These are phyloP conservation scores for Komagataella phaffii DNA, from an alignment of 805 yeast species.

Conservation along the genomic window DNA sequence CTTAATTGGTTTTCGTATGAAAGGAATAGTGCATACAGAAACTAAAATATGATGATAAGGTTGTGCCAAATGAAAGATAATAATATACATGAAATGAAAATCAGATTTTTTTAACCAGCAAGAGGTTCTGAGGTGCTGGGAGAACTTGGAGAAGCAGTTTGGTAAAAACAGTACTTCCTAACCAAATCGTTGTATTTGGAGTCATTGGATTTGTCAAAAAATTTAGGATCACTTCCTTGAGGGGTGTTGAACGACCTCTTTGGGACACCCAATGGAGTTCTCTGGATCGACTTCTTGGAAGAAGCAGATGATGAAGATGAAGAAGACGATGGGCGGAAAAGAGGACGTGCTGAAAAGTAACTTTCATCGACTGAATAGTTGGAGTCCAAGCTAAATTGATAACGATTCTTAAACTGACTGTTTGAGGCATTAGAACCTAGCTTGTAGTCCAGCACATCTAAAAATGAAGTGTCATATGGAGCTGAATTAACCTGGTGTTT, in stretches of 20 bases:
- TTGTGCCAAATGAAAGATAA: not conserved
- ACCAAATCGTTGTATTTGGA: not conserved
- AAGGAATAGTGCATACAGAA: not conserved
- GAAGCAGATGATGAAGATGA: slow-evolving; percentile 3
- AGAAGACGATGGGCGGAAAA: slow-evolving; percentile 3
- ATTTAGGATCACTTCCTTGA: not conserved
- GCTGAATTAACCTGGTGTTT: slow-evolving; percentile 1
- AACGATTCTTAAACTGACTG: not conserved
- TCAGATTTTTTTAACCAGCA: not conserved
- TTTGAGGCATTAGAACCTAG: slow-evolving; percentile 1
- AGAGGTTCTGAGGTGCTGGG: not conserved
- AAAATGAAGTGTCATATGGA: not conserved
- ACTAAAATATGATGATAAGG: not conserved
- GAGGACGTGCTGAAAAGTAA: slow-evolving; percentile 2
- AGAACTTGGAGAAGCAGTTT: not conserved
- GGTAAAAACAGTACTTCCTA: not conserved
- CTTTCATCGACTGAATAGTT: slow-evolving; percentile 15
- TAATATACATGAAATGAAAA: not conserved
- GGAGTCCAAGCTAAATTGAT: slow-evolving; percentile 13
- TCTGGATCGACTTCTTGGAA: not conserved
- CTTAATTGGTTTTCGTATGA: not conserved
- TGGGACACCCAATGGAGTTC: not conserved
- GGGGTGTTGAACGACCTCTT: not conserved
- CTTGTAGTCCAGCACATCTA: not conserved
- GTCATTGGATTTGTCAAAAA: not conserved